Evolutionary conservation across 1,139 yeast species (phyloP), one percentile per base, ranked within the genome.

Genomic region (Yamadazyma atmosphaerica): DNA sequence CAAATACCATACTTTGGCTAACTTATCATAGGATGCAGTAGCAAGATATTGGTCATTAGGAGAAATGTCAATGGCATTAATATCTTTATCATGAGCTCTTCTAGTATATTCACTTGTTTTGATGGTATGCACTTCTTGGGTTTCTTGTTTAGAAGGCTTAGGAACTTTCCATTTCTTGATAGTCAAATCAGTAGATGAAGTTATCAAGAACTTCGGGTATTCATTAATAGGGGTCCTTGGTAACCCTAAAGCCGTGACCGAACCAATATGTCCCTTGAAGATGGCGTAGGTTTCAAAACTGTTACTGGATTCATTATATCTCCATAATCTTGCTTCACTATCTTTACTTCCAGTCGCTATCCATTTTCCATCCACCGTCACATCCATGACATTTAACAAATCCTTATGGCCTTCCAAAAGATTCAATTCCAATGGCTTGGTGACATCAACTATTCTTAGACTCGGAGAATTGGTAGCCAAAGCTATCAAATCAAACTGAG

Each of bases 391-490:
- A 54, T 92, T 87, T 37, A 92, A 78, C 45, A 92, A 70, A 60
- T 94, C 98, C 2, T 76, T 76, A 60, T 92, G 98, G 2, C 95
- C 97, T 43, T 84, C 85, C 41, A 78, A 74, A 17, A 87, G 64
- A 15, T 68, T 72, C 47, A 84, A 80, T 46, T 83, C 86, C 33
- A 84, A 65, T 7, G 87, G 86, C 28, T 59, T 58, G 12, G 56
- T 49, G 6, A 83, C 77, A 47, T 81, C 75, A 31, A 88, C 75
- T 10, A 92, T 63, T 55, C 98, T 73, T 38, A 92, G 68, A 3
- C 94, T 82, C n/a, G 97, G 96, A 0, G 98, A 86, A 60, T 92
- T 92, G 10, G 98, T 90, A 2, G 98, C 97, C 50, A 92, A 64
- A 2, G 95, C 97, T 35, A 90, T 60, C 22, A 66, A 55, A 31